Base-by-base conservation (phyloP, 2,329 filamentous ascomycete species). In the Penicillium sp. region DNA sequence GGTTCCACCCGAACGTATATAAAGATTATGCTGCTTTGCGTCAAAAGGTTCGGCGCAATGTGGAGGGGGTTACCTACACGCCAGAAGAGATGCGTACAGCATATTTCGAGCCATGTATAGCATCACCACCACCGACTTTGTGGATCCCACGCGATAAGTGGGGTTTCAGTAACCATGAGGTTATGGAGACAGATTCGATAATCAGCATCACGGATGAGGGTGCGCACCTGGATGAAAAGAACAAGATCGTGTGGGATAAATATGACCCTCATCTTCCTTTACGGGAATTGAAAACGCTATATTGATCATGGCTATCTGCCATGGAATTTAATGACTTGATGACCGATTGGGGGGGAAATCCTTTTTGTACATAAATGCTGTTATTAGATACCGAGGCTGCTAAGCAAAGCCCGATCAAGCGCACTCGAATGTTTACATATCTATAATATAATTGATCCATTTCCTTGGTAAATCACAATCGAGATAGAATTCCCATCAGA, bases 101-200 rank as follows among this genome's bases (percentile, higher is more conserved):
- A 0, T 93, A 90, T 72, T 84, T 83, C 69, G 86, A 92, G 61
- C 90, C 90, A 0, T 84, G 88, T 0, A 81, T 93, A 63, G 82
- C 75, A 13, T 81, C 83, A 57, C 63, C 79, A 50, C 76, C 82
- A 4, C 89, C 89, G 0, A 78, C 88, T 35, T 76, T 96, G 4
- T 96, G 92, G 92, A 89, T 96, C 26, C 90, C 92, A 0, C 79
- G 83, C 54, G 92, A 96, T 67, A 75, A 81, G 1, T 85, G 85
- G 46, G 89, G 90, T 4, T 83, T 96, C 37, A 90, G 87, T 52
- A 81, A 80, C 61, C 87, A 92, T 67, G 90, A 96, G 73, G 79
- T 94, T 34, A 78, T 80, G n/a, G 87, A 92, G 61, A 90, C 89
- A 1, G 79, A 80, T 63, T 81, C 82, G 59, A 79, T 87, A n/a